These are phyloP conservation scores for Metschnikowia picachoensis DNA, from an alignment of 805 yeast species.

Conservation along the genomic window DNA sequence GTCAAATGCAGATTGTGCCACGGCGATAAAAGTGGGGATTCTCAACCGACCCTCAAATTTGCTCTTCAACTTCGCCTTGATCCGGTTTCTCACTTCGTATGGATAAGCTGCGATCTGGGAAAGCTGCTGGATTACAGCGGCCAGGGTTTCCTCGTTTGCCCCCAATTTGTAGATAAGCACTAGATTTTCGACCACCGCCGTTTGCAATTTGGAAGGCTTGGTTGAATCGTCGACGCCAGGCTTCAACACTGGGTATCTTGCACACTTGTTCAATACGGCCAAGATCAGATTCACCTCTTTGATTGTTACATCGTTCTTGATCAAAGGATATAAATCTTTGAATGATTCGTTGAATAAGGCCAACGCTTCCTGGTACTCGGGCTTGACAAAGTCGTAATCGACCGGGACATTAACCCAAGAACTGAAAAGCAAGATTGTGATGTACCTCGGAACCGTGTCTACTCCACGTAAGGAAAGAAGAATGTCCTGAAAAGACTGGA, in stretches of 20 bases:
- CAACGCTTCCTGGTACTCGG: constrained; percentile 57
- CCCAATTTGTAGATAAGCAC: constrained; percentile 20
- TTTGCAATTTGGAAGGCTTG: constrained; percentile 59
- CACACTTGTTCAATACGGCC: constrained; percentile 57
- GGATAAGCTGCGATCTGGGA: constrained; percentile 54
- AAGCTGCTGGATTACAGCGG: constrained; percentile 50
- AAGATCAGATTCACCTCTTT: constrained; percentile 48
- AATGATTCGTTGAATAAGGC: constrained; percentile 54
- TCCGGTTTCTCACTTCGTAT: constrained; percentile 55
- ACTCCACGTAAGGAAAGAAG: constrained; percentile 30
- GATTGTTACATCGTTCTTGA: constrained; percentile 26
- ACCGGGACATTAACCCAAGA: constrained; percentile 48
- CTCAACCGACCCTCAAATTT: constrained; percentile 33
- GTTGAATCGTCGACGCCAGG: constrained; percentile 48
- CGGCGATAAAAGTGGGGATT: constrained; percentile 62
- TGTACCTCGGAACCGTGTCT: constrained; percentile 13
- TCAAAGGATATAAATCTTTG: constrained; percentile 42
- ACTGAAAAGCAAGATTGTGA: constrained; percentile 39
- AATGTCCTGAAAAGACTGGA: constrained; percentile 49
- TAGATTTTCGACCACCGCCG: constrained; percentile 50
- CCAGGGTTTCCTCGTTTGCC: constrained; percentile 33
- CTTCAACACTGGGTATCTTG: constrained; percentile 71
- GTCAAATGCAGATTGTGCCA: constrained; percentile 47
- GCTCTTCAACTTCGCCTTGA: constrained; percentile 48
- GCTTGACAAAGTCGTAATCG: constrained; percentile 39